Percentiles rank a stretch among this genome's conserved stretches.
Conservation (phyloP, 2,329 filamentous ascomycete genomes). For the Cladophialophora psammophila region DNA sequence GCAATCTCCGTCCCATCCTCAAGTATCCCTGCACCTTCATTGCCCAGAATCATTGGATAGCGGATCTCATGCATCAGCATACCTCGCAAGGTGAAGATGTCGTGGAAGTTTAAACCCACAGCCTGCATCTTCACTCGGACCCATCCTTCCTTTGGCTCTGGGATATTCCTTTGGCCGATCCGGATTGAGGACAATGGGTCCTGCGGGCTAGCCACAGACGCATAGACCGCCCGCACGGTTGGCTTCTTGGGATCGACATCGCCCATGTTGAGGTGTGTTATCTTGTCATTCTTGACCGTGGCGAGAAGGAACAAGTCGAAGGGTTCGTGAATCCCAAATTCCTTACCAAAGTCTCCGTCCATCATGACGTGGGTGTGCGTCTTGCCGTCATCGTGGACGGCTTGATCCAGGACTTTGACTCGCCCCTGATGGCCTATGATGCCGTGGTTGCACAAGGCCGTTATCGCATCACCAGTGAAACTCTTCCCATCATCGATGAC, state of each 20-base stretch:
- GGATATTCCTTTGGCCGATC: slow-evolving; percentile 17
- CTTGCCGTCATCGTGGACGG: slow-evolving; percentile 17
- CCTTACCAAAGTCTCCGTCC: slow-evolving; percentile 31
- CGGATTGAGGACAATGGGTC: slow-evolving; percentile 32
- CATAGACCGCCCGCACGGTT: slow-evolving; percentile 31
- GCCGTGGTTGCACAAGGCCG: slow-evolving; percentile 22
- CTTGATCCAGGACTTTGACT: slow-evolving; percentile 22
- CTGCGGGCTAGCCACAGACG: slow-evolving; percentile 17
- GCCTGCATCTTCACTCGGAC: slow-evolving; percentile 34
- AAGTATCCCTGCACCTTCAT: slow-evolving; percentile 32
- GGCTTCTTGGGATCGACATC: slow-evolving; percentile 25
- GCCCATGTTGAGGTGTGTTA: slow-evolving; percentile 28
- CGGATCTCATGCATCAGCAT: slow-evolving; percentile 29
- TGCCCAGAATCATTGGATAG: slow-evolving; percentile 33
- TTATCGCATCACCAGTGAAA: slow-evolving; percentile 29
- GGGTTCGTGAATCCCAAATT: slow-evolving; percentile 31
- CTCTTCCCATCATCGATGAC: slow-evolving; percentile 31
- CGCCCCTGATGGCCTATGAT: slow-evolving; percentile 24
- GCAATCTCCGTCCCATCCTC: slow-evolving; percentile 32
- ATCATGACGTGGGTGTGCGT: slow-evolving; percentile 27
- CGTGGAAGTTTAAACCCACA: slow-evolving; percentile 33
- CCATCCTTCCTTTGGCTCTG: slow-evolving; percentile 24
- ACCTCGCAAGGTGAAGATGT: slow-evolving; percentile 33
- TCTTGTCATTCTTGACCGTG: slow-evolving; percentile 25
- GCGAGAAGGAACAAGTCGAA: slow-evolving; percentile 30